Conservation (phyloP, 805 yeast species). For the Tetrapisispora phaffii region DNA sequence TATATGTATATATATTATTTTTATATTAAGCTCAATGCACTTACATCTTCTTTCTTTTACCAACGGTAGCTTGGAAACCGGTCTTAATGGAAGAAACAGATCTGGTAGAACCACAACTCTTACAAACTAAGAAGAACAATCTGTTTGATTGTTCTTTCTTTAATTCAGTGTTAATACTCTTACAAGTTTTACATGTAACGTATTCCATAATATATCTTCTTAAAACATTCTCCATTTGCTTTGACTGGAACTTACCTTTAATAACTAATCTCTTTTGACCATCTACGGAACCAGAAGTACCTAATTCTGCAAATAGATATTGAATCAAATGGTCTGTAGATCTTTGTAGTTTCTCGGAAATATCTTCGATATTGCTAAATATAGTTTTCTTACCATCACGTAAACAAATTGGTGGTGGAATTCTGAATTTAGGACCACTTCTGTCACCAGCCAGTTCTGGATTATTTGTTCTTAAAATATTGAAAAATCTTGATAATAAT, state of each 20-base stretch:
- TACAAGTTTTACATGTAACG: conserved; percentile 98
- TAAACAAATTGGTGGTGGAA: conserved; percentile 93
- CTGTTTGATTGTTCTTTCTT: conserved; percentile 94
- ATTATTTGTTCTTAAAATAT: conserved; percentile 78
- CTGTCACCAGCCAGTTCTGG: conserved; percentile 98
- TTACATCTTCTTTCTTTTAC: conserved; percentile 67
- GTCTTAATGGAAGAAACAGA: conserved; percentile 96
- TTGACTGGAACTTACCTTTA: conserved; percentile 96
- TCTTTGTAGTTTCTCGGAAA: conserved; percentile 88
- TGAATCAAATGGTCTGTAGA: conserved; percentile 95
- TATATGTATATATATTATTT: conserved; percentile 2
- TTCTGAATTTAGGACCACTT: conserved; percentile 82
- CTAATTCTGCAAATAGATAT: conserved; percentile 94
- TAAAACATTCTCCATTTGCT: conserved; percentile 91
- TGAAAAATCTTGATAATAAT: conserved; percentile 76
- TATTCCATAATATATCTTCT: conserved; percentile 95
- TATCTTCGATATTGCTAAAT: conserved; percentile 92
- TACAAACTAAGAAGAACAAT: conserved; percentile 94
- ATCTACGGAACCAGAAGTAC: conserved; percentile 98
- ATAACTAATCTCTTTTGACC: conserved; percentile 95
- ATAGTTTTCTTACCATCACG: conserved; percentile 98
- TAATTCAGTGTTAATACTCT: conserved; percentile 91
- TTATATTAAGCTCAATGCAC: conserved; percentile 1
- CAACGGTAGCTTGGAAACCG: conserved; percentile 98
- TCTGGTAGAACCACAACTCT: conserved; percentile 94